A percentile compares a stretch with the other conserved stretches of the same genome.
These are phyloP conservation scores for Stephanodiscus triporus DNA, from an alignment of 108 stramenopile genomes.

Conservation along the genomic window DNA sequence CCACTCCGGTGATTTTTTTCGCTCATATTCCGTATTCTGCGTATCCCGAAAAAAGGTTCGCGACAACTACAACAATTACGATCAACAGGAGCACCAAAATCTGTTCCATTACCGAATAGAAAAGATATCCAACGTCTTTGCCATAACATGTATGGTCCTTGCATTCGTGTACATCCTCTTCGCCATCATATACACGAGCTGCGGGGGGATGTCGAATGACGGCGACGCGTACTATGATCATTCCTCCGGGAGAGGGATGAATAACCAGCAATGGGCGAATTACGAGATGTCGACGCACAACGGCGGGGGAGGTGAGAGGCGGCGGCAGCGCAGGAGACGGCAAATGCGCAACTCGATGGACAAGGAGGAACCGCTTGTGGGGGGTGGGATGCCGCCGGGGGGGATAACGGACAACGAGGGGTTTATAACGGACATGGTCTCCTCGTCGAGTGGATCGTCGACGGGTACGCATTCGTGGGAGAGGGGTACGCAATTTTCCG, in stretches of 20 bases:
- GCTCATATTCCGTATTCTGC: background rate
- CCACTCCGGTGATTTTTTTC: background rate
- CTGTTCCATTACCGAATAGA: constrained; percentile 71
- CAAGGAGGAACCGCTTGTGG: constrained; percentile 45
- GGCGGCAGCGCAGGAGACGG: constrained; percentile 33
- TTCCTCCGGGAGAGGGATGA: constrained; percentile 14
- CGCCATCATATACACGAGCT: constrained; percentile 56
- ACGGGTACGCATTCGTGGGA: constrained; percentile 22
- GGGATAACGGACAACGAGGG: constrained; percentile 45
- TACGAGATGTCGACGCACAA: constrained; percentile 40
- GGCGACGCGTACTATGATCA: constrained; percentile 14
- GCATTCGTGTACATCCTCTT: constrained; percentile 76
- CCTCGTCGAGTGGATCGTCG: constrained; percentile 47
- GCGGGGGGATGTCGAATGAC: constrained; percentile 42
- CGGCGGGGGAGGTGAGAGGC: constrained; percentile 10
- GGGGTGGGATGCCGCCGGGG: constrained; percentile 14
- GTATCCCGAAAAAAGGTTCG: constrained; percentile 22
- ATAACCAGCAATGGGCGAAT: constrained; percentile 18
- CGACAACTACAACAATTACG: constrained; percentile 52
- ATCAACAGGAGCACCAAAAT: constrained; percentile 43
- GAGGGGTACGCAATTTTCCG: constrained; percentile 25
- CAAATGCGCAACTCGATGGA: constrained; percentile 25
- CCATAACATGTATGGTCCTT: constrained; percentile 79
- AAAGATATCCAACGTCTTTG: constrained; percentile 75
- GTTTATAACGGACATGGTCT: constrained; percentile 47